These are phyloP conservation scores for Gnomoniopsis sp. DNA, from an alignment of 2,329 filamentous ascomycete species.

Conservation along the genomic window DNA sequence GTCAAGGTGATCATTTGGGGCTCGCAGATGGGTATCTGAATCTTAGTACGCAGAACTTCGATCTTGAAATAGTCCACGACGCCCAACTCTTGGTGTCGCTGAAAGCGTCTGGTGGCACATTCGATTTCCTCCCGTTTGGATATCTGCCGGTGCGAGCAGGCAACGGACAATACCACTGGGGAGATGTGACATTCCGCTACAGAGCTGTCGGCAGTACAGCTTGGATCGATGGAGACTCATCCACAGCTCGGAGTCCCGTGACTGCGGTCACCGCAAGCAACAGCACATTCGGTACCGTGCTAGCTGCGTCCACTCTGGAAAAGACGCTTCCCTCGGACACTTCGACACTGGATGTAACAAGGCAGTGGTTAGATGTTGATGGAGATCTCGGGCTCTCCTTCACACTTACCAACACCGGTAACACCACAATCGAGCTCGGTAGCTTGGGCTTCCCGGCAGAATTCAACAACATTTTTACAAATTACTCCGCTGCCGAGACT, in stretches of 20 bases:
- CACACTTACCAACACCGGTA: conserved; percentile 44
- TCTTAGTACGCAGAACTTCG: conserved; percentile 38
- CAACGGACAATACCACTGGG: conserved; percentile 55
- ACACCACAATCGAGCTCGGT: conserved; percentile 46
- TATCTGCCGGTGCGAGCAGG: conserved; percentile 41
- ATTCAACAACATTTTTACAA: conserved; percentile 61
- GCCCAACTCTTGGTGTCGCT: conserved; percentile 49
- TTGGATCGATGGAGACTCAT: conserved; percentile 48
- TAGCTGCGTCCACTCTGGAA: conserved; percentile 38
- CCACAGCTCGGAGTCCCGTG: conserved; percentile 36
- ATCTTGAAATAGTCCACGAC: conserved; percentile 38
- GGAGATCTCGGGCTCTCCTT: conserved; percentile 50
- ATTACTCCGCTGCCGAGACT: conserved; percentile 44
- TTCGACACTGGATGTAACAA: conserved; percentile 40
- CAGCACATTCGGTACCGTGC: conserved; percentile 18
- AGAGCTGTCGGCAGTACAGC: conserved; percentile 32
- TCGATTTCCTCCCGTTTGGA: conserved; percentile 56
- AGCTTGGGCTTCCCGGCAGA: conserved; percentile 56
- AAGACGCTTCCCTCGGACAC: conserved; percentile 36
- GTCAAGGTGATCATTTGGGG: conserved; percentile 32
- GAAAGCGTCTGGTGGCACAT: conserved; percentile 34
- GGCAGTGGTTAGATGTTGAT: conserved; percentile 47
- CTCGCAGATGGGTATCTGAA: conserved; percentile 37
- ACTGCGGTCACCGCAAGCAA: conserved; percentile 23
- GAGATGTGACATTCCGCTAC: conserved; percentile 55